Evolutionary conservation across 495 filamentous ascomycete species (phyloP).

Genomic region (Talaromyces nanjingensis): DNA sequence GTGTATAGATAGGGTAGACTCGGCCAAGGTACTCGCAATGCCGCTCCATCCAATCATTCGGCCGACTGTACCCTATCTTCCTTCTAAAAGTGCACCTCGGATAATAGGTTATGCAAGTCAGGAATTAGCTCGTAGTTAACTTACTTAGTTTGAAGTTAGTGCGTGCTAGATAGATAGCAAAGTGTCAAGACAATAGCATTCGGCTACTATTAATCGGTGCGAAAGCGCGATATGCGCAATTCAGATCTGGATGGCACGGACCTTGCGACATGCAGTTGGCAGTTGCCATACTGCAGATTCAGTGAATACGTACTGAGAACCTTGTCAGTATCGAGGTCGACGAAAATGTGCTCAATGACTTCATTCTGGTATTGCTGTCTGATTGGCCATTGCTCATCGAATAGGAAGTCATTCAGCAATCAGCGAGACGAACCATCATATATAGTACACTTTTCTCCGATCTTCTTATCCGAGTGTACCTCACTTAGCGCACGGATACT

Average conservation of each 20-base stretch:
- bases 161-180: not conserved
- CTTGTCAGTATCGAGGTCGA: not conserved
- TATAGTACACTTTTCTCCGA: not conserved
- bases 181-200: not conserved
- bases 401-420: not conserved
- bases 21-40: not conserved
- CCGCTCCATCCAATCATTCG: not conserved
- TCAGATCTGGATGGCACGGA: not conserved
- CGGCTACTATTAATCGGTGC: not conserved
- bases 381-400: not conserved
- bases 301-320: not conserved
- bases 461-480: not conserved
- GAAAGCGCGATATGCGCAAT: not conserved
- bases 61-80: not conserved
- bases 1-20: not conserved
- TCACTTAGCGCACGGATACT: not conserved
- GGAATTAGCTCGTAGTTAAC: not conserved
- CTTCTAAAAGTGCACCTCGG: not conserved
- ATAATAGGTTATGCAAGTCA: not conserved
- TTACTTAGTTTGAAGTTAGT: too few relatives aligned
- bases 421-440: not conserved
- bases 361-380: not conserved
- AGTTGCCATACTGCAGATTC: not conserved
- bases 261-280: not conserved
- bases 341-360: not conserved